Evolutionary conservation across 164 flowering plant species (phyloP).

Genomic region (Aristolochia fimbriata): DNA sequence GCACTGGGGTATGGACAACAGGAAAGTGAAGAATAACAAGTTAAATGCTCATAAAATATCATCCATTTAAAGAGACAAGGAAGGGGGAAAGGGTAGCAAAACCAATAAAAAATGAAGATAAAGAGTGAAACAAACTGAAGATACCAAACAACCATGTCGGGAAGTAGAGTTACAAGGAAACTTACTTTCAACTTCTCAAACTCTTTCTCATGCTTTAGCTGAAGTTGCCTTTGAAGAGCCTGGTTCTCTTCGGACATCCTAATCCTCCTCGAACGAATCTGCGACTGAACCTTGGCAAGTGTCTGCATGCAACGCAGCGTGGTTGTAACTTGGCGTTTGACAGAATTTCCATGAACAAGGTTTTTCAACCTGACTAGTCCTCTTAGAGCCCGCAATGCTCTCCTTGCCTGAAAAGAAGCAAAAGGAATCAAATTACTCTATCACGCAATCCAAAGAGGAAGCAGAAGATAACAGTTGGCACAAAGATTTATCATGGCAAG

Average conservation of each 20-base stretch:
- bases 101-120: not conserved
- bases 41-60: no score
- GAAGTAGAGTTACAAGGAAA: slow-evolving; percentile 11
- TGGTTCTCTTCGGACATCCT: slow-evolving; percentile 80
- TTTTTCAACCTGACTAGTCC: slow-evolving; percentile 69
- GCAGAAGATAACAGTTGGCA: no score
- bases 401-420: slow-evolving; percentile 54
- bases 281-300: slow-evolving; percentile 67
- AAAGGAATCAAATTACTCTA: not conserved
- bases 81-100: not conserved
- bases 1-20: no score
- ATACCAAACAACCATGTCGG: slow-evolving; percentile 1
- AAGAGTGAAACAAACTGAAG: not conserved
- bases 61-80: no score
- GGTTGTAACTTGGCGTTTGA: slow-evolving; percentile 63
- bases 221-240: slow-evolving; percentile 71
- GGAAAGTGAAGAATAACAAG: no score
- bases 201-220: slow-evolving; percentile 64
- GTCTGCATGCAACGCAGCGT: slow-evolving; percentile 79
- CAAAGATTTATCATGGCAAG: not conserved
- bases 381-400: slow-evolving; percentile 64
- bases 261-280: slow-evolving; percentile 61
- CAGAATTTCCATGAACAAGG: slow-evolving; percentile 53
- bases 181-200: slow-evolving; percentile 41
- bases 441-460: not conserved